phyloP scores from a whole-genome alignment of 257 asterid genomes.

The Scutellaria galericulata region DNA sequence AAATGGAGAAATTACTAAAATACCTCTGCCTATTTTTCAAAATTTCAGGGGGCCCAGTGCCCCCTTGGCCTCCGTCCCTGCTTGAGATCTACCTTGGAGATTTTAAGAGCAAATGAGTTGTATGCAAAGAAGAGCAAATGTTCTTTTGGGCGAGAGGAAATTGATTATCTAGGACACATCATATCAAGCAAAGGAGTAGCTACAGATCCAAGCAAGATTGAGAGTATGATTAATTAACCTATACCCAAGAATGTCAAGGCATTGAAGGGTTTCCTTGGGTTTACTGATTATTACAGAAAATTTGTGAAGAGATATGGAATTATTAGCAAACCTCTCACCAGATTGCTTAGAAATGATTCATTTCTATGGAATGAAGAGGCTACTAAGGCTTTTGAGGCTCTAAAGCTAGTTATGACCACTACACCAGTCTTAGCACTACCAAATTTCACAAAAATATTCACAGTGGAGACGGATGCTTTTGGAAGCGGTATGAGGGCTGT shows the following conservation, averaged over 20 bases:
- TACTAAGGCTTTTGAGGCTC: neutral
- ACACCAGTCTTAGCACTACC: neutral
- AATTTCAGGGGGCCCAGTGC: too few species aligned
- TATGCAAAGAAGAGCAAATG: neutral
- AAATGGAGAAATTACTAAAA: too few species aligned
- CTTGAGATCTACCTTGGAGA: neutral
- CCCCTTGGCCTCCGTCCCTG: too few species aligned
- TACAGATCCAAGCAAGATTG: neutral
- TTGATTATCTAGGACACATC: neutral
- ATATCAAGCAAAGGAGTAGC: neutral
- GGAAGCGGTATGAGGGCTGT: neutral
- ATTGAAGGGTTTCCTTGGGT: neutral
- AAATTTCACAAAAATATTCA: neutral
- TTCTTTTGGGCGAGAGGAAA: too few species aligned
- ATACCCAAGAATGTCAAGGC: neutral
- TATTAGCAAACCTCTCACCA: neutral
- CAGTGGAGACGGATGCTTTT: neutral
- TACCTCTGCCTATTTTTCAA: too few species aligned
- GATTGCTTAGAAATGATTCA: neutral
- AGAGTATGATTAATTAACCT: neutral
- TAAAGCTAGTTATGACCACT: neutral
- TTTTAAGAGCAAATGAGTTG: neutral
- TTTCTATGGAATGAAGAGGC: neutral
- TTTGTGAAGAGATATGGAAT: neutral
- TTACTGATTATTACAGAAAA: neutral